A percentile compares a stretch with the other conserved stretches of the same genome.
Evolutionary conservation across 441 rosid genomes (phyloP).

Genomic region (Cnidoscolus chayamansa): DNA sequence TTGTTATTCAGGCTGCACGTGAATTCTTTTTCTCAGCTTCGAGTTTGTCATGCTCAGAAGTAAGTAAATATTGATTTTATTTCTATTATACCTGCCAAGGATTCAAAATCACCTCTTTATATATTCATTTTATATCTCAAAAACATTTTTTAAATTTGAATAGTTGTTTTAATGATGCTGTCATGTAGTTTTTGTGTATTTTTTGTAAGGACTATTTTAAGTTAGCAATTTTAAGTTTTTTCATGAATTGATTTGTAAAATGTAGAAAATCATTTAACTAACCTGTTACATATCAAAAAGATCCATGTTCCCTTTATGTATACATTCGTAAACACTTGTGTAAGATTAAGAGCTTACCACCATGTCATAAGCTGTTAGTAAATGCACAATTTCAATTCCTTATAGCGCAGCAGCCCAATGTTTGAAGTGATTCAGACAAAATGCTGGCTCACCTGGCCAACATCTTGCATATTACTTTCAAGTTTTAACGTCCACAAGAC

Average conservation of each 20-base stretch:
- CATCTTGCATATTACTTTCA: background rate
- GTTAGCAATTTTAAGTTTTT: background rate
- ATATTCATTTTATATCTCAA: background rate
- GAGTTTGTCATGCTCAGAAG: constrained; percentile 84
- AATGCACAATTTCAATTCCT: too few species aligned
- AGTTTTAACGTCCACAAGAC: background rate
- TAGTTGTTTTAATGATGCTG: background rate
- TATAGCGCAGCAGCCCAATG: too few species aligned
- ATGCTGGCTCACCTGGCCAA: too few species aligned
- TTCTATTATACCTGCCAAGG: constrained; percentile 6
- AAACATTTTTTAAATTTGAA: background rate
- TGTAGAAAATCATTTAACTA: background rate
- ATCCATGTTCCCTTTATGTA: background rate
- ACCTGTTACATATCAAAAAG: background rate
- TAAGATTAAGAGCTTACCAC: too few species aligned
- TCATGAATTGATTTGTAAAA: background rate
- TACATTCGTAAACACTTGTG: background rate
- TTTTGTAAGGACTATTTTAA: background rate
- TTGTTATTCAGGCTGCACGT: constrained; percentile 89
- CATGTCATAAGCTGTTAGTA: too few species aligned
- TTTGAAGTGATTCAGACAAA: too few species aligned
- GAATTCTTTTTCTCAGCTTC: constrained; percentile 97
- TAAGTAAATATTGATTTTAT: constrained; percentile 33
- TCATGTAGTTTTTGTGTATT: background rate
- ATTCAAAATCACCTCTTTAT: constrained; percentile 4